Evolutionary conservation across 176 grass and related monocot genomes (phyloP).

Genomic region (Carex littledalei): DNA sequence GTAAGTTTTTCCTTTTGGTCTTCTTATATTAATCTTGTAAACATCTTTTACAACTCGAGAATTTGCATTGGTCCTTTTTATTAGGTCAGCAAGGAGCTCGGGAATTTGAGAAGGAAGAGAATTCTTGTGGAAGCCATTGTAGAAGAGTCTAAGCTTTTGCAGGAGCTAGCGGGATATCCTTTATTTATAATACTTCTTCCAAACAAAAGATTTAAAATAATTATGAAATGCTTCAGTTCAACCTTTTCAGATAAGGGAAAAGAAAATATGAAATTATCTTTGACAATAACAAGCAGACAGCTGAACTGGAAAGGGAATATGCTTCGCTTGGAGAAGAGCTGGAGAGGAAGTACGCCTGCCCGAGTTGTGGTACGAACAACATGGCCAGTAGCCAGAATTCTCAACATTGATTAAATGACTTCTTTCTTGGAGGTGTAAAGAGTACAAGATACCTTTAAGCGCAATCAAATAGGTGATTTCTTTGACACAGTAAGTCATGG

Average conservation of each 20-base stretch:
- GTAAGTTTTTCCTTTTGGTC: conserved; percentile 13
- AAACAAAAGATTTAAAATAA: neutral
- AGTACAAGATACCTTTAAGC: neutral
- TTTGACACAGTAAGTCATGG: conserved; percentile 8
- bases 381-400: conserved; percentile 30
- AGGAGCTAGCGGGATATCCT: conserved; percentile 77
- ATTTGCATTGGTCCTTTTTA: neutral
- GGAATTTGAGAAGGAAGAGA: conserved; percentile 46
- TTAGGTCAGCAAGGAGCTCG: conserved; percentile 51
- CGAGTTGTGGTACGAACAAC: conserved; percentile 64
- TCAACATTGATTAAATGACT: neutral
- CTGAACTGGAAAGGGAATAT: conserved; percentile 42
- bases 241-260: neutral
- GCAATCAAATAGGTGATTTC: neutral
- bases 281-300: conserved; percentile 60
- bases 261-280: conserved; percentile 35
- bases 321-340: conserved; percentile 64
- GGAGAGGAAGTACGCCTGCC: conserved; percentile 36
- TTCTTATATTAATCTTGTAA: neutral
- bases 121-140: conserved; percentile 58
- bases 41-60: neutral
- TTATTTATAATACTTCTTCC: conserved; percentile 4
- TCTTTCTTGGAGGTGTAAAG: neutral
- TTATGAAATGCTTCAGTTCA: neutral
- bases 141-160: conserved; percentile 47